Base-by-base conservation (phyloP, 495 filamentous ascomycete genomes). In the Friedmanniomyces endolithicus region DNA sequence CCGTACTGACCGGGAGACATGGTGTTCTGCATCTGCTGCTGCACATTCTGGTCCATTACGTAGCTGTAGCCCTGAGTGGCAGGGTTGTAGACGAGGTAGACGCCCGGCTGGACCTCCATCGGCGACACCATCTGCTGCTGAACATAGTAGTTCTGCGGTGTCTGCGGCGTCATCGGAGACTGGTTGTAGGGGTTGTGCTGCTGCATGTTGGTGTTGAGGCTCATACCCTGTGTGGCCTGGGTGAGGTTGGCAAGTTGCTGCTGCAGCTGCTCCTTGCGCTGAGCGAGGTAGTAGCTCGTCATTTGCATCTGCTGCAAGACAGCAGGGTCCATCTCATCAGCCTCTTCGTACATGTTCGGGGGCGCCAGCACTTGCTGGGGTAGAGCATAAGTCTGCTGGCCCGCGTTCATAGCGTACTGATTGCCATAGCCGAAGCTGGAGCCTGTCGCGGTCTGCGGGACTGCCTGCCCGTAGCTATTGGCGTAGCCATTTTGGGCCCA, bases 331-430 rank as follows among this genome's bases (percentile, higher is more conserved):
- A 94, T 83, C 56, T 82, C 74, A 24, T 80, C 77, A 58, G 85
- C 81, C 52, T 80, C 76, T 31, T 69, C 74, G 64, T 85, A 77
- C 58, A 95, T 70, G 55, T 83, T 76, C 16, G 88, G 88, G 43
- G 89, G 88, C 14, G 87, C 89, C 44, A 96, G 75, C 47, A 92
- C 79, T 71, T 95, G 88, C 63, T 95, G 88, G 20, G 87, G 80
- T 56, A 80, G 70, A 50, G 79, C 78, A 66, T 85, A 85, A 70
- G 84, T 73, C 52, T 82, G 79, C 58, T 72, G 77, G 49, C 69
- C 68, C 51, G 71, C 67, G 52, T 74, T 73, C 63, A 73, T 71
- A 47, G 66, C 68, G 27, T 68, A 66, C 51, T 63, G 62, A 34
- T 64, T 56, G 29, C 64, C 62, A 16, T 58, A 47, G 34, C 51